Evolutionary conservation across 2,329 filamentous ascomycete genomes (phyloP), one percentile per base, ranked within the genome.

Genomic region (Trichoderma afroharzianum): DNA sequence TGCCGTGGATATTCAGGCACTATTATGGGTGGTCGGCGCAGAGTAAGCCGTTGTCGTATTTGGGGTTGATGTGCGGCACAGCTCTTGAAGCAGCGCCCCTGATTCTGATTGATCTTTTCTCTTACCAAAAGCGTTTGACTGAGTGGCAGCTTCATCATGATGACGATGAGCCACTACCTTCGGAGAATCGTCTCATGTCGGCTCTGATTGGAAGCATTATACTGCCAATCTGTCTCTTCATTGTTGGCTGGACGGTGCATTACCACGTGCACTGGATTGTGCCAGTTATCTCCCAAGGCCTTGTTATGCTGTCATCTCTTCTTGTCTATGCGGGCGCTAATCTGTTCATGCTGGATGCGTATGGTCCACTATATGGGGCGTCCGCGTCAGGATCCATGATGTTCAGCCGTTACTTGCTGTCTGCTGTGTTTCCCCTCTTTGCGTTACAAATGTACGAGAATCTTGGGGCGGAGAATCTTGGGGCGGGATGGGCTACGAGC

Each of bases 51-150:
- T 83, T 92, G 0, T 85, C 92, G 1, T 93, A 93, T 79, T 78
- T 93, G 28, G 91, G 92, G 53, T 87, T 93, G 9, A 86, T 88
- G 9, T 86, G 92, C 32, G 92, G 92, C 69, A 91, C 93, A 84
- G 75, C 90, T 4, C 67, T 83, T 8, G 88, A 88, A 1, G 74
- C 76, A 15, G 58, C 70, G 26, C 77, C 77, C 14, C 73, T 78
- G 36, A 70, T 77, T 36, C 85, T 92, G 2, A 75, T 78, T 2
- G 90, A 89, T 76, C 84, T 85, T 74, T 80, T 86, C 55, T 84
- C 80, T 74, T 86, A 89, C 75, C 90, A 91, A 79, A 84, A 82
- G 70, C 83, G 85, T 3, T 33, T 91, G 90, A 76, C 76, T 76
- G 36, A 81, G 76, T 74, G 78, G 83, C 59, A 83, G 86, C 28